Conservation (phyloP, 2,329 filamentous ascomycete species). For the Septoria linicola region DNA sequence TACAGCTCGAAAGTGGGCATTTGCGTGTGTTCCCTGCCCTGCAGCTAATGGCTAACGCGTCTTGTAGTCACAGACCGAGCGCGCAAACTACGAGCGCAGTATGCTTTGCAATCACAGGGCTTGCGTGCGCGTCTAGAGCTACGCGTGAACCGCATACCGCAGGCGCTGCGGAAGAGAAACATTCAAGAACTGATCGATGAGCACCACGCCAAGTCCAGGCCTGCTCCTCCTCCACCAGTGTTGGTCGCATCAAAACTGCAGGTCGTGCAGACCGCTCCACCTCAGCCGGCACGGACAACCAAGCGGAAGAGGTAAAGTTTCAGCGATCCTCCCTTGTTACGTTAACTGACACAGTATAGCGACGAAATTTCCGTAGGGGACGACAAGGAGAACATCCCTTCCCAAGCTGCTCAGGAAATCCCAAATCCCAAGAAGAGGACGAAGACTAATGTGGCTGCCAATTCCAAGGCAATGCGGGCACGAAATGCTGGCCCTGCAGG, state of each 20-base stretch:
- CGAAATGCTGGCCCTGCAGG: slow-evolving; percentile 45
- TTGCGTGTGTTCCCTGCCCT: neutral
- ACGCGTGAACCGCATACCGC: slow-evolving; percentile 87
- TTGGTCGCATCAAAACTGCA: slow-evolving; percentile 18
- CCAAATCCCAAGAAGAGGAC: slow-evolving; percentile 69
- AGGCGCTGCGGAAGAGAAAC: slow-evolving; percentile 71
- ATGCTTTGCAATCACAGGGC: slow-evolving; percentile 81
- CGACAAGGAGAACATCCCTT: slow-evolving; percentile 76
- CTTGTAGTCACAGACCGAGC: slow-evolving; percentile 77
- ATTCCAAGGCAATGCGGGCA: slow-evolving; percentile 36
- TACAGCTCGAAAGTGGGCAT: slow-evolving; percentile 76
- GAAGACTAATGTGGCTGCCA: slow-evolving; percentile 37
- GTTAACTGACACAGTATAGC: slow-evolving; percentile 45
- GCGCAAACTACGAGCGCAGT: slow-evolving; percentile 83
- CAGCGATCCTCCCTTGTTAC: neutral
- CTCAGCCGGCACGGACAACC: slow-evolving; percentile 16
- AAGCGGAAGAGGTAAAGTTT: slow-evolving; percentile 28
- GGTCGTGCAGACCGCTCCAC: slow-evolving; percentile 10
- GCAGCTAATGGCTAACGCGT: slow-evolving; percentile 17
- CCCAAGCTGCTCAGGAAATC: slow-evolving; percentile 40
- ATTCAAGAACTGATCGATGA: slow-evolving; percentile 75
- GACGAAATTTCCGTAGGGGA: slow-evolving; percentile 58
- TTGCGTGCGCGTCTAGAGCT: slow-evolving; percentile 84
- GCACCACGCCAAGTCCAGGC: slow-evolving; percentile 39
- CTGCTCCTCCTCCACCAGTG: slow-evolving; percentile 27